A percentile compares a stretch with the other conserved stretches of the same genome.
Conservation (phyloP, 768 basidiomycete genomes). For the Hypholoma fasciculare region DNA sequence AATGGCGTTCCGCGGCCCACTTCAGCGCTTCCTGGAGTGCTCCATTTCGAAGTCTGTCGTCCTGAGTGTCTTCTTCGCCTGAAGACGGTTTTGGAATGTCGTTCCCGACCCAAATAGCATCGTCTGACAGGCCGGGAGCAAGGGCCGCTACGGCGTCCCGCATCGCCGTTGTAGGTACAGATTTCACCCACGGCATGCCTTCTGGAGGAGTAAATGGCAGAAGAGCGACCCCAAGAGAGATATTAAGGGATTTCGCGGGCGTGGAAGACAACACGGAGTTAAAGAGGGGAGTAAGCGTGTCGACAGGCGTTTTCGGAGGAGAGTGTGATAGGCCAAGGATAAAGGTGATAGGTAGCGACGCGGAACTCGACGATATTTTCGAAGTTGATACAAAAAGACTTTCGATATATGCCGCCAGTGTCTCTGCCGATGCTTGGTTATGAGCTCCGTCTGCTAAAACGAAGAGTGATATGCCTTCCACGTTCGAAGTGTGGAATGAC, state of each 20-base stretch:
- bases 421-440: constrained; percentile 75
- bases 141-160: constrained; percentile 42
- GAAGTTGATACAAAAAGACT: constrained; percentile 24
- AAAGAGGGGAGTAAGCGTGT: constrained; percentile 73
- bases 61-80: not conserved
- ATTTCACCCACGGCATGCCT: constrained; percentile 93
- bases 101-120: constrained; percentile 45
- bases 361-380: constrained; percentile 9
- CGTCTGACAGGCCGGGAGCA: constrained; percentile 31
- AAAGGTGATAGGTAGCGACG: constrained; percentile 53
- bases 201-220: constrained; percentile 73
- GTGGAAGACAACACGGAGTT: constrained; percentile 29
- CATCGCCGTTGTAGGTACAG: constrained; percentile 56
- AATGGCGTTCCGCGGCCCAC: constrained; percentile 53
- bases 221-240: constrained; percentile 51
- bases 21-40: constrained; percentile 33
- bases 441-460: constrained; percentile 94
- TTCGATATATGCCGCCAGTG: constrained; percentile 66
- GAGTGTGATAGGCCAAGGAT: constrained; percentile 85
- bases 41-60: not conserved
- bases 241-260: constrained; percentile 18
- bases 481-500: constrained; percentile 55
- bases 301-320: constrained; percentile 75
- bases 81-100: constrained; percentile 22
- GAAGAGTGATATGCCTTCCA: constrained; percentile 20